phyloP scores from a whole-genome alignment of 2,329 filamentous ascomycete genomes.

The Neofusicoccum parvum region DNA sequence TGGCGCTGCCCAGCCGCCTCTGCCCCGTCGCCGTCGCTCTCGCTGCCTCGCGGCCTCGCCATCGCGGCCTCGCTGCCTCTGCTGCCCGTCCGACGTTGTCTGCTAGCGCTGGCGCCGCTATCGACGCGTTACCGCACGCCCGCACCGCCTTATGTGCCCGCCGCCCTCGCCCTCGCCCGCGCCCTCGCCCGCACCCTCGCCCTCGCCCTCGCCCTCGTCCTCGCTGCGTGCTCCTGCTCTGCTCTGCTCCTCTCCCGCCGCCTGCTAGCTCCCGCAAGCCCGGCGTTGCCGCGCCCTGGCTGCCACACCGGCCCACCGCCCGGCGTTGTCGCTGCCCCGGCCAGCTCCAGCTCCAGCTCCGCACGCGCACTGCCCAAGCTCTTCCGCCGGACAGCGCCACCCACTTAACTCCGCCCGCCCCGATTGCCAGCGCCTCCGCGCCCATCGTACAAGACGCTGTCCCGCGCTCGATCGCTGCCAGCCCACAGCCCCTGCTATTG shows the following conservation, averaged over 20 bases:
- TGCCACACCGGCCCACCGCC: neutral
- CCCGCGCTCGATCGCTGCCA: conserved; percentile 13
- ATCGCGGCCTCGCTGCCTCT: no score
- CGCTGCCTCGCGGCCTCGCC: no score
- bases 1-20: no score
- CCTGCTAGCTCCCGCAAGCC: neutral
- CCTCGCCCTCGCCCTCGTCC: no score
- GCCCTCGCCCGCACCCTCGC: neutral
- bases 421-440: conserved; percentile 12
- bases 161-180: no score
- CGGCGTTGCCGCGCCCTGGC: neutral
- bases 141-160: no score
- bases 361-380: neutral
- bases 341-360: neutral
- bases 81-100: no score
- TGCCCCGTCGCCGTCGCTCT: no score
- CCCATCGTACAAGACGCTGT: conserved; percentile 16
- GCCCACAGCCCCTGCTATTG: neutral
- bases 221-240: no score
- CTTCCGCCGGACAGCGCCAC: conserved; percentile 14
- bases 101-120: no score
- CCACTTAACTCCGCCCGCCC: conserved; percentile 18
- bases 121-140: no score
- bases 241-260: no score
- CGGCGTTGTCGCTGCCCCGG: neutral